Base-by-base conservation (phyloP, 371 early-diverging fungal genomes). In the Syncephalastrum racemosum region DNA sequence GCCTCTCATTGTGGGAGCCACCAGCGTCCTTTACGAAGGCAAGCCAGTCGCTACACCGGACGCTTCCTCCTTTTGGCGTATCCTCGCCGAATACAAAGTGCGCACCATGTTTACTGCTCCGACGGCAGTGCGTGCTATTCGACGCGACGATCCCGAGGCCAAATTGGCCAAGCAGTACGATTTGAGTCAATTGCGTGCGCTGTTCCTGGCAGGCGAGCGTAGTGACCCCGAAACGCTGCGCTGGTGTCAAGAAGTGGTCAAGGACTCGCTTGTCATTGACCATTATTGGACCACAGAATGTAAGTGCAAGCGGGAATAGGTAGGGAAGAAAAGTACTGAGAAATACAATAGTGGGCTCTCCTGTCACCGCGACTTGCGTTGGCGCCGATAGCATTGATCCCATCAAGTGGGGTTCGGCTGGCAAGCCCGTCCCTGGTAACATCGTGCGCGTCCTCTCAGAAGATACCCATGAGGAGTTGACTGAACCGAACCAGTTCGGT, bases 271-370 rank as follows among this genome's bases (percentile, higher is more conserved):
- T 6, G 81, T 84, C 0, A 80, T 84, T 46, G 98, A 97, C 68
- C 91, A 94, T 54, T 97, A 91, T 71, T 97, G 96, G 96, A 92
- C 94, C 51, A 97, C 98, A 1, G 98, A 97, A 67, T 88, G 93
- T 44, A 94, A 94, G 50, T 86, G 24, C 8, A 1, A 0, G 12
- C 8, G 19, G 15, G 14, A 22, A 15, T 41, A 44, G 43, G 44
- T 41, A 44, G 43, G 44, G 24, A 25, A 23, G 44, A 44, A 20
- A 46, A 2, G 18, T 27, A n/a, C 4, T 43, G 13, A n/a, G 15
- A 16, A 2, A 0, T 4, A 53, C 12, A 1, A 14, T 12, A 68
- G 70, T 69, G 46, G 79, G 79, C 1, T 75, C 74, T 1, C 91
- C 92, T 10, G 86, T 93, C 49, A 86, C 89, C 1, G 89, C 85